Evolutionary conservation across 2,329 filamentous ascomycete species (phyloP).

Genomic region (Aspergillus aculeatus): DNA sequence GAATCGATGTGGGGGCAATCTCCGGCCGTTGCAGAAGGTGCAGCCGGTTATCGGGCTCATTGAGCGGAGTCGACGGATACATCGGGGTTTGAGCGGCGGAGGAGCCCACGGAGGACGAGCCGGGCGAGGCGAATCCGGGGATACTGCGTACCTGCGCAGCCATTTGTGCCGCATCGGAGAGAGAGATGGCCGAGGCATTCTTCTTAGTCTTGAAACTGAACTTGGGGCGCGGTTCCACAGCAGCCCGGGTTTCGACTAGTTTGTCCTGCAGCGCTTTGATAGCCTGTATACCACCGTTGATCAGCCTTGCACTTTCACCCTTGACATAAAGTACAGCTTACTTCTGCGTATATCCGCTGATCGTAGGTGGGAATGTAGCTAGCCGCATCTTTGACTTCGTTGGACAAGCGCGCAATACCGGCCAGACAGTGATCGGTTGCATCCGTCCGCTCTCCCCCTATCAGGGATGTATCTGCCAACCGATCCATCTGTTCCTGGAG

Average conservation of each 20-base stretch:
- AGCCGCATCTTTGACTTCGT: conserved; percentile 79
- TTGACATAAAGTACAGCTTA: conserved; percentile 35
- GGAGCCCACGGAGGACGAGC: conserved; percentile 43
- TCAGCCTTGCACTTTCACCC: neutral
- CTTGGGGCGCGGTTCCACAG: conserved; percentile 70
- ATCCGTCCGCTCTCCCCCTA: conserved; percentile 74
- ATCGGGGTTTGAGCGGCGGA: conserved; percentile 37
- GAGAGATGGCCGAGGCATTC: conserved; percentile 54
- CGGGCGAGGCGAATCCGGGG: conserved; percentile 43
- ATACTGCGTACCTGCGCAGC: conserved; percentile 49
- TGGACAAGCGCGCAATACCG: conserved; percentile 75
- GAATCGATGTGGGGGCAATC: conserved; percentile 36
- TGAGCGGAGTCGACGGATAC: conserved; percentile 37
- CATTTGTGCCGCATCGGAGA: conserved; percentile 57
- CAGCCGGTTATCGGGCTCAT: conserved; percentile 33
- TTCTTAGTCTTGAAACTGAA: conserved; percentile 76
- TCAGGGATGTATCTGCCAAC: conserved; percentile 60
- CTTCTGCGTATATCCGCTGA: conserved; percentile 79
- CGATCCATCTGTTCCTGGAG: conserved; percentile 73
- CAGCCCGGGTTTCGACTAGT: conserved; percentile 67
- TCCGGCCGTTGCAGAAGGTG: conserved; percentile 35
- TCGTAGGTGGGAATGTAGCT: conserved; percentile 85
- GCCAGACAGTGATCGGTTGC: conserved; percentile 78
- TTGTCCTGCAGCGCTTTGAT: conserved; percentile 80
- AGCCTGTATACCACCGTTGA: conserved; percentile 49